These are phyloP conservation scores for Liriodendron chinense DNA, from an alignment of 164 flowering plant species.

Conservation along the genomic window DNA sequence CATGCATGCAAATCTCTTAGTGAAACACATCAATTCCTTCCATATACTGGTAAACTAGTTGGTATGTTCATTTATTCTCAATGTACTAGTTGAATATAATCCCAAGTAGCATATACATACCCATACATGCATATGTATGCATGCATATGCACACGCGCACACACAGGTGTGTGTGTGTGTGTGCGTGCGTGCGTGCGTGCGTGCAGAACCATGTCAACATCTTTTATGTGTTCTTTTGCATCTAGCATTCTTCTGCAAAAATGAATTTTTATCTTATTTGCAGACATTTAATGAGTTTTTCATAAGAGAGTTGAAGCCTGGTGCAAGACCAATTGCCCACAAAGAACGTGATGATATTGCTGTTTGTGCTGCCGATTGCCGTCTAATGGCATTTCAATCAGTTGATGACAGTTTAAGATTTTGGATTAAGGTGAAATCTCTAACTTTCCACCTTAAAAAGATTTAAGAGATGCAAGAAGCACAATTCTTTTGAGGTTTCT, in stretches of 20 bases:
- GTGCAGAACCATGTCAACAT: background rate
- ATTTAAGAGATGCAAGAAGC: background rate
- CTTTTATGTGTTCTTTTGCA: background rate
- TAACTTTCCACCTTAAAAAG: background rate
- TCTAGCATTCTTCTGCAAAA: background rate
- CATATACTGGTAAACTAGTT: background rate
- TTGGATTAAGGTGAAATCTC: constrained; percentile 79
- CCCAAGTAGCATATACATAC: background rate
- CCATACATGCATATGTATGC: too few species aligned
- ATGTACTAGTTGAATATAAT: too few species aligned
- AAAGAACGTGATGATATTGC: constrained; percentile 73
- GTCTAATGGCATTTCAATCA: constrained; percentile 78
- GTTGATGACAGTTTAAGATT: constrained; percentile 71
- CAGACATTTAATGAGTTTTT: constrained; percentile 98
- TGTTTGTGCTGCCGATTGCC: constrained; percentile 88
- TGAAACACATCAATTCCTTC: background rate
- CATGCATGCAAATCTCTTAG: background rate
- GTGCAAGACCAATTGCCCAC: constrained; percentile 70
- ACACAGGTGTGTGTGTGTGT: too few species aligned
- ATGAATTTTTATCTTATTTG: constrained; percentile 14
- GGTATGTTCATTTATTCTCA: background rate
- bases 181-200: too few species aligned
- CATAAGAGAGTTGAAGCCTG: constrained; percentile 83
- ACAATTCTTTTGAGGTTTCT: too few species aligned
- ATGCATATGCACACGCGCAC: too few species aligned